A percentile compares a stretch with the other conserved stretches of the same genome.
Evolutionary conservation across 177 flowering plant species (phyloP).

Genomic region (Vitis hybrid): DNA sequence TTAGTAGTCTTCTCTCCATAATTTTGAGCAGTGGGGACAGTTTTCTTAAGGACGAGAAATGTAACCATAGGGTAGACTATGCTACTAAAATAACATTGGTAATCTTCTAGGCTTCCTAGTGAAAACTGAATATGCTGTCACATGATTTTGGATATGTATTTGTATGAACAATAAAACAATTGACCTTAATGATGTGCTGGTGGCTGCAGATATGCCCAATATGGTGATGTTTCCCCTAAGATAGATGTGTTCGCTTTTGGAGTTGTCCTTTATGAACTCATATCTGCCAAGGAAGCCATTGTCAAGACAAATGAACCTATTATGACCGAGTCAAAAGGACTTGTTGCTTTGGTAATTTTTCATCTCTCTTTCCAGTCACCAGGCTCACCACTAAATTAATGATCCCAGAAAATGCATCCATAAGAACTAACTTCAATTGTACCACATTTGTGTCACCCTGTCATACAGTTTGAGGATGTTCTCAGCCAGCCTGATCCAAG

Average conservation of each 20-base stretch:
- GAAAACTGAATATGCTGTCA: not conserved
- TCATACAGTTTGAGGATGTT: slow-evolving; percentile 43
- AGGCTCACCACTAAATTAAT: too few species aligned
- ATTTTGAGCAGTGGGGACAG: too few species aligned
- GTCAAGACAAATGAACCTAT: slow-evolving; percentile 22
- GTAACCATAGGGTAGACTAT: too few species aligned
- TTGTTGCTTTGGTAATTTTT: slow-evolving; percentile 28
- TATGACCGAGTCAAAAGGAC: slow-evolving; percentile 21
- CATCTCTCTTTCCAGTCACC: slow-evolving; percentile 1
- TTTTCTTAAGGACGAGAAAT: too few species aligned
- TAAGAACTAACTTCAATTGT: not conserved
- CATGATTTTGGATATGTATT: not conserved
- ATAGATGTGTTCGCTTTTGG: slow-evolving; percentile 40
- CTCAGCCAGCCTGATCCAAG: slow-evolving; percentile 31
- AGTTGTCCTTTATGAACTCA: slow-evolving; percentile 41
- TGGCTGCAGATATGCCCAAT: slow-evolving; percentile 29
- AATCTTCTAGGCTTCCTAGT: too few species aligned
- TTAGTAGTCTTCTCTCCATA: too few species aligned
- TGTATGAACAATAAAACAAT: not conserved
- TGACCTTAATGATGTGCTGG: not conserved
- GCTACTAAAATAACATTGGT: too few species aligned
- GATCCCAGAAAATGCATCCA: not conserved
- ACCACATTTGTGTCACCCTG: slow-evolving; percentile 2
- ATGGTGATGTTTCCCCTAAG: slow-evolving; percentile 33
- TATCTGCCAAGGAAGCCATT: slow-evolving; percentile 35